Conservation (phyloP, 805 yeast genomes). For the Zygosaccharomyces gambellarensis region DNA sequence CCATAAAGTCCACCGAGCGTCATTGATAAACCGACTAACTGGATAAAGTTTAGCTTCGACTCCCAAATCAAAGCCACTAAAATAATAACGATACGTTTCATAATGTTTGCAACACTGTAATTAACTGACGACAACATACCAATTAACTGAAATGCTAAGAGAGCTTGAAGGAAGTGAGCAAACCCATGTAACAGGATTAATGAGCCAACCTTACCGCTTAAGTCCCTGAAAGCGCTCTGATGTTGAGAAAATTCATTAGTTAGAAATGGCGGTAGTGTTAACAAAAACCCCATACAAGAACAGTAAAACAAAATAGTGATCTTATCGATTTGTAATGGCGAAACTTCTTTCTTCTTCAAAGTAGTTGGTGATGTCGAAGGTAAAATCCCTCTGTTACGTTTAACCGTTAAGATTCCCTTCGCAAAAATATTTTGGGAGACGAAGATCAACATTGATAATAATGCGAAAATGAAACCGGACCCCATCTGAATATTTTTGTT, state of each 20-base stretch:
- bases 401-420: slow-evolving; percentile 59
- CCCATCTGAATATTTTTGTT: slow-evolving; percentile 14
- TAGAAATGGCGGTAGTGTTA: slow-evolving; percentile 65
- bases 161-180: slow-evolving; percentile 66
- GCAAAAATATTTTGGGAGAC: slow-evolving; percentile 79
- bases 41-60: slow-evolving; percentile 40
- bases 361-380: slow-evolving; percentile 19
- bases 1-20: slow-evolving; percentile 62
- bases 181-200: slow-evolving; percentile 58
- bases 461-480: slow-evolving; percentile 37
- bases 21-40: slow-evolving; percentile 49
- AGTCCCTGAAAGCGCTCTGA: slow-evolving; percentile 28
- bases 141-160: slow-evolving; percentile 70
- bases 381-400: slow-evolving; percentile 27
- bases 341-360: slow-evolving; percentile 23
- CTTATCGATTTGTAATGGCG: slow-evolving; percentile 50
- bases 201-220: slow-evolving; percentile 27
- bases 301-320: slow-evolving; percentile 68
- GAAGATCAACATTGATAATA: slow-evolving; percentile 50
- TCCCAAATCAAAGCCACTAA: slow-evolving; percentile 63
- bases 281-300: slow-evolving; percentile 59
- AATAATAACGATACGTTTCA: slow-evolving; percentile 69
- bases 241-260: slow-evolving; percentile 43
- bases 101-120: slow-evolving; percentile 72
- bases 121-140: slow-evolving; percentile 71